A percentile compares a stretch with the other conserved stretches of the same genome.
Conservation (phyloP, 805 yeast species). For the Metschnikowia corniflorae region DNA sequence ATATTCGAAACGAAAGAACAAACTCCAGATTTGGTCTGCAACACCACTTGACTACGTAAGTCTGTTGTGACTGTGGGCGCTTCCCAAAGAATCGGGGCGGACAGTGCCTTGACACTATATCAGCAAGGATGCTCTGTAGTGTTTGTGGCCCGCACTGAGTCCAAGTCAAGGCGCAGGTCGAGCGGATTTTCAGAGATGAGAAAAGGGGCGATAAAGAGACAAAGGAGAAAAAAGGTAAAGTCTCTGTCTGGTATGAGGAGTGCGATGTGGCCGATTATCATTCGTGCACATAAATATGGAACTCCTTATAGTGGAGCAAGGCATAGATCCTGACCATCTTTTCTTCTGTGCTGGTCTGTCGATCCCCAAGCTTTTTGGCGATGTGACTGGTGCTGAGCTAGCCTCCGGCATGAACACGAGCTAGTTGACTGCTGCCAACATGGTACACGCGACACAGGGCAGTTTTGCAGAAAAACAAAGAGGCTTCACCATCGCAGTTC, state of each 20-base stretch:
- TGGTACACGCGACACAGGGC: slow-evolving; percentile 60
- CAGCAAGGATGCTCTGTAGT: slow-evolving; percentile 59
- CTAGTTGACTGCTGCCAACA: slow-evolving; percentile 67
- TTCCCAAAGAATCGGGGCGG: slow-evolving; percentile 89
- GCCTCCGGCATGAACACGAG: slow-evolving; percentile 61
- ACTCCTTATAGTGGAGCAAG: slow-evolving; percentile 21
- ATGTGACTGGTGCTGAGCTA: slow-evolving; percentile 56
- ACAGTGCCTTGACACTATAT: slow-evolving; percentile 60
- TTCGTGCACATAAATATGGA: slow-evolving; percentile 45
- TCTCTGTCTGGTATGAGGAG: slow-evolving; percentile 36
- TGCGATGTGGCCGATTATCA: slow-evolving; percentile 66
- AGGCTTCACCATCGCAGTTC: slow-evolving; percentile 10
- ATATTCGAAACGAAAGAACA: too few species aligned
- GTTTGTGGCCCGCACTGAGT: slow-evolving; percentile 72
- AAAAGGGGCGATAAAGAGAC: not conserved
- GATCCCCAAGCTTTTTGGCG: slow-evolving; percentile 71
- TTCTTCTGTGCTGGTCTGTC: slow-evolving; percentile 89
- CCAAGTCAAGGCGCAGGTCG: slow-evolving; percentile 52
- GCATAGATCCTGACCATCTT: slow-evolving; percentile 63
- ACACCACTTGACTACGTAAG: too few species aligned
- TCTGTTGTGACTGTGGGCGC: slow-evolving; percentile 85
- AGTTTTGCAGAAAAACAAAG: slow-evolving; percentile 21
- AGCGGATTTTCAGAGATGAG: slow-evolving; percentile 27
- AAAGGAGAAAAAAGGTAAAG: not conserved
- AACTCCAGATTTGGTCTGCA: too few species aligned